Conservation (phyloP, 1,284 basidiomycete genomes). For the Microbotryum silenes-acaulis region DNA sequence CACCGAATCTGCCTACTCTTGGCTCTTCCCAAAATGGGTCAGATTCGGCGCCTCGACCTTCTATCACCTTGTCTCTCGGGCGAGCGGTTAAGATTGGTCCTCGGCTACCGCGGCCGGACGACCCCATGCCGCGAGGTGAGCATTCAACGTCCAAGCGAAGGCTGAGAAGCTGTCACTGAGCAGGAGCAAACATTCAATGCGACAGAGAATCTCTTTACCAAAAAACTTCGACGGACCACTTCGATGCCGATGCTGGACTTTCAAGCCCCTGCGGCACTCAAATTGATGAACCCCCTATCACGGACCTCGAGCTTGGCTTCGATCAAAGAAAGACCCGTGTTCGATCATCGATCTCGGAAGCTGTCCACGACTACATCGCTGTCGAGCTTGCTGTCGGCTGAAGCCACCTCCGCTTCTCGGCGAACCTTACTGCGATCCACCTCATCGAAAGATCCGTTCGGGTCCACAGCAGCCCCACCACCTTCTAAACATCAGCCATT, state of each 20-base stretch:
- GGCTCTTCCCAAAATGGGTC: not conserved
- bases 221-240: constrained; percentile 24
- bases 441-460: not conserved
- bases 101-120: constrained; percentile 25
- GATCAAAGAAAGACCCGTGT: not conserved
- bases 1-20: not conserved
- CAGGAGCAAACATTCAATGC: not conserved
- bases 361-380: not conserved
- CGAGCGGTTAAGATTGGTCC: not conserved
- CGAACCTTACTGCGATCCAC: not conserved
- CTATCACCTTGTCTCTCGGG: constrained; percentile 18
- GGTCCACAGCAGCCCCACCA: not conserved
- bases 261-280: not conserved
- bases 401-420: not conserved
- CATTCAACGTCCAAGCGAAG: no score
- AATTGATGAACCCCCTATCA: not conserved
- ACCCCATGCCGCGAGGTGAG: constrained; percentile 28
- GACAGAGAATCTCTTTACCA: constrained; percentile 25
- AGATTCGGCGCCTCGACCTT: not conserved
- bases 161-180: not conserved
- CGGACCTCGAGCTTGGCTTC: not conserved
- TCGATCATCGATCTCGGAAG: not conserved
- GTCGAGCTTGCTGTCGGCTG: no score
- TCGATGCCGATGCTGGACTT: constrained; percentile 23
- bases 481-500: not conserved